Conservation (phyloP, 2,329 filamentous ascomycete species). For the Fusarium palustre region DNA sequence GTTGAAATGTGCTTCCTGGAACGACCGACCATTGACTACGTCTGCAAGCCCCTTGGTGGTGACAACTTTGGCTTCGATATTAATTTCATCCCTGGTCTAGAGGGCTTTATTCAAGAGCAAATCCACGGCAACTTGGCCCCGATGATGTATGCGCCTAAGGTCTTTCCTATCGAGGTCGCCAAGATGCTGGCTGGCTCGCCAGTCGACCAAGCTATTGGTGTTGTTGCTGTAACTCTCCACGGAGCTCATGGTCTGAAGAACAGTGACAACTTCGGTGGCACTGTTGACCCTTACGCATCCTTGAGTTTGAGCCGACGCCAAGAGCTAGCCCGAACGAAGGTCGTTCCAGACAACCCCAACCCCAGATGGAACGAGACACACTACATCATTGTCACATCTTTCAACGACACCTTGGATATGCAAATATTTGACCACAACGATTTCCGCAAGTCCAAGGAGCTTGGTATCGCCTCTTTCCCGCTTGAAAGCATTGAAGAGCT, state of each 20-base stretch:
- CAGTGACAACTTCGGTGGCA: slow-evolving; percentile 90
- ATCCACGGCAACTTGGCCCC: slow-evolving; percentile 93
- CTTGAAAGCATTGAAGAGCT: slow-evolving; percentile 85
- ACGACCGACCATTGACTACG: slow-evolving; percentile 90
- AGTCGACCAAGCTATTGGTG: slow-evolving; percentile 95
- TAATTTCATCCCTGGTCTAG: slow-evolving; percentile 96
- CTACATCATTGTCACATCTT: slow-evolving; percentile 92
- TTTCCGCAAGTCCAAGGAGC: slow-evolving; percentile 94
- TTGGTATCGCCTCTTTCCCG: slow-evolving; percentile 86
- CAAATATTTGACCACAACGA: slow-evolving; percentile 94
- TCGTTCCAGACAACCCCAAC: slow-evolving; percentile 82
- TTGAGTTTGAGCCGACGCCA: slow-evolving; percentile 86
- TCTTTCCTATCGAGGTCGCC: slow-evolving; percentile 97
- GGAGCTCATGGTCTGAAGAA: slow-evolving; percentile 95
- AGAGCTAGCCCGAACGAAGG: slow-evolving; percentile 89
- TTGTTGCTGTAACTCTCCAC: slow-evolving; percentile 90
- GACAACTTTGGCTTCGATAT: slow-evolving; percentile 98
- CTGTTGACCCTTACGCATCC: slow-evolving; percentile 88
- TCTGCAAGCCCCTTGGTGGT: slow-evolving; percentile 96
- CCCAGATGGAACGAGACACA: slow-evolving; percentile 97
- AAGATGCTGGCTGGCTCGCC: slow-evolving; percentile 97
- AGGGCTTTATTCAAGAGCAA: slow-evolving; percentile 93
- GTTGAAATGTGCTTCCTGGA: slow-evolving; percentile 96
- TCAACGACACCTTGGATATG: slow-evolving; percentile 87
- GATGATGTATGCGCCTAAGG: slow-evolving; percentile 98